These are phyloP conservation scores for Telopea speciosissima DNA, from an alignment of 177 flowering plant species.

Conservation along the genomic window DNA sequence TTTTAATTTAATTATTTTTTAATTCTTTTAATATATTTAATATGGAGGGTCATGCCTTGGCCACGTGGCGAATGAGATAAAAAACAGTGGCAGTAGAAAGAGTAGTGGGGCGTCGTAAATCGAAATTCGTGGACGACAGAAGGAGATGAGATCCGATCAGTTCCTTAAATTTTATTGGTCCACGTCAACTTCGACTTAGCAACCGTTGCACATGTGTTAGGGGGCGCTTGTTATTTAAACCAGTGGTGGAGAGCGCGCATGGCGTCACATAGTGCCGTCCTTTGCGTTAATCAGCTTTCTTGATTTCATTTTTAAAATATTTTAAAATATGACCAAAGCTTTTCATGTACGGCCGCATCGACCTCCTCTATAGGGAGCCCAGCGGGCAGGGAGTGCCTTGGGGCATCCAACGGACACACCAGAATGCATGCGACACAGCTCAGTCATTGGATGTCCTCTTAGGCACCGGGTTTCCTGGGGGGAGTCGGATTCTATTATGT, in stretches of 20 bases:
- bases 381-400: too few relatives aligned
- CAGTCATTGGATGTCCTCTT: too few relatives aligned
- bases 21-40: neutral
- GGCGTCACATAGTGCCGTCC: neutral
- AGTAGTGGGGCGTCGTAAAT: constrained; percentile 3
- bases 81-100: constrained; percentile 1
- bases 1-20: neutral
- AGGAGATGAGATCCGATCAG: constrained; percentile 35
- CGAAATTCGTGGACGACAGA: constrained; percentile 37
- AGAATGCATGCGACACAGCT: too few relatives aligned
- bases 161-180: constrained; percentile 28
- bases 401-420: too few relatives aligned
- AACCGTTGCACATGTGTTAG: neutral
- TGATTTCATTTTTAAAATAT: too few relatives aligned
- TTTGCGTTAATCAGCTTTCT: too few relatives aligned
- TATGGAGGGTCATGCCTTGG: neutral
- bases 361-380: too few relatives aligned
- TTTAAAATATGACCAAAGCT: too few relatives aligned
- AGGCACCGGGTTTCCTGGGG: too few relatives aligned
- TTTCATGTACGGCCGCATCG: too few relatives aligned
- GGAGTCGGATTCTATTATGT: too few relatives aligned
- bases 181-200: neutral
- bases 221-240: neutral
- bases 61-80: constrained; percentile 35
- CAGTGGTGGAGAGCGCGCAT: constrained; percentile 8